These are phyloP conservation scores for Torrubiella hemipterigena DNA, from an alignment of 2,329 filamentous ascomycete species.

Conservation along the genomic window DNA sequence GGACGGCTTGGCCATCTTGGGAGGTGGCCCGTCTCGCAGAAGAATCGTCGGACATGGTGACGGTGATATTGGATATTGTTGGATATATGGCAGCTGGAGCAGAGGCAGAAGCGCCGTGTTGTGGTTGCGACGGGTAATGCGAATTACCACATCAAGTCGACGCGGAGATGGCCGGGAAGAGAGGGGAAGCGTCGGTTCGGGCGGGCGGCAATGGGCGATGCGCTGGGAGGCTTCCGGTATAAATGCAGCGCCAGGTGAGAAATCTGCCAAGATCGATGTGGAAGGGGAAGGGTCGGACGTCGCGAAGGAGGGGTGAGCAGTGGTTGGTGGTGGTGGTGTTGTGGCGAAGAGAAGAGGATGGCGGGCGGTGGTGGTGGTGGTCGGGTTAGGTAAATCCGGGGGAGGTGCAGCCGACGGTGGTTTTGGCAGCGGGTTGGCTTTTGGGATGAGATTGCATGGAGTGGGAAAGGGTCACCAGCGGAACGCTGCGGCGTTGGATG, in stretches of 20 bases:
- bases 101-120: slow-evolving; percentile 4
- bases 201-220: background rate
- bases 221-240: background rate
- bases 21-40: slow-evolving; percentile 50
- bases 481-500: slow-evolving; percentile 4
- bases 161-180: background rate
- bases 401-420: background rate
- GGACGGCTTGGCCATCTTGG: slow-evolving; percentile 52
- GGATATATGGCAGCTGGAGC: no score
- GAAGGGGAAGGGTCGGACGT: no score
- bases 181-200: background rate
- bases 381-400: background rate
- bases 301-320: background rate
- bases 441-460: background rate
- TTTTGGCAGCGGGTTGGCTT: background rate
- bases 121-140: slow-evolving; percentile 1
- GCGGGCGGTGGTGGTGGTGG: background rate
- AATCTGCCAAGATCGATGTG: background rate
- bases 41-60: slow-evolving; percentile 50
- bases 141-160: slow-evolving; percentile 1
- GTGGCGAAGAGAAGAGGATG: background rate
- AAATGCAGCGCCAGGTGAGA: background rate
- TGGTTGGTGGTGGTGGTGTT: background rate
- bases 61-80: no score
- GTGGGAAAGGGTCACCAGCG: slow-evolving; percentile 3